Evolutionary conservation across 768 basidiomycete genomes (phyloP).

Genomic region (Suillus paluster): DNA sequence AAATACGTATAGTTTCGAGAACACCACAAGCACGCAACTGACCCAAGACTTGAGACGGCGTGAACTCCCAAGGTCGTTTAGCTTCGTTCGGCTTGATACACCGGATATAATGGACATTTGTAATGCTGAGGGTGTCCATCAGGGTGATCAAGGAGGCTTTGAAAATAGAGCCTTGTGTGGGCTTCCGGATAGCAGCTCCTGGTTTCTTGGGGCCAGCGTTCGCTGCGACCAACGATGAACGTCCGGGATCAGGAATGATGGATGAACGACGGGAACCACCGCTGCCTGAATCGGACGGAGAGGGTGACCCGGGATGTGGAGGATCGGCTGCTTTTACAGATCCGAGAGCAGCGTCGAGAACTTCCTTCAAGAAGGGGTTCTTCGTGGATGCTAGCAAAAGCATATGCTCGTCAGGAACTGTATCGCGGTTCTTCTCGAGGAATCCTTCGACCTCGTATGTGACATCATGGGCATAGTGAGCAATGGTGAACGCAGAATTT

Average conservation of each 20-base stretch:
- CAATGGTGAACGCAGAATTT: conserved; percentile 95
- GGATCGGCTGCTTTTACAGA: conserved; percentile 70
- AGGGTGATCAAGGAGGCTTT: conserved; percentile 91
- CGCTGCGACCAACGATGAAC: conserved; percentile 66
- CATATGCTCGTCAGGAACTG: conserved; percentile 98
- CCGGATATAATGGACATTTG: conserved; percentile 98
- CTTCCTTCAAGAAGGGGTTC: conserved; percentile 93
- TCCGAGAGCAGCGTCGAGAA: conserved; percentile 86
- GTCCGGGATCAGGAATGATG: conserved; percentile 86
- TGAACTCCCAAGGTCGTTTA: conserved; percentile 96
- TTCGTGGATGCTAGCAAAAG: conserved; percentile 81
- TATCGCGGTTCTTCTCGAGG: conserved; percentile 98
- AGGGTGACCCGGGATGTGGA: conserved; percentile 74
- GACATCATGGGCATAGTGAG: conserved; percentile 97
- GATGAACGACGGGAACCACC: conserved; percentile 81
- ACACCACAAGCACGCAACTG: conserved; percentile 99
- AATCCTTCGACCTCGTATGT: conserved; percentile 99
- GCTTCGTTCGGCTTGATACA: conserved; percentile 99
- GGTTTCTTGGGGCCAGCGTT: conserved; percentile 56
- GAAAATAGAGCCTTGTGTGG: conserved; percentile 98
- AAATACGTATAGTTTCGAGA: conserved; percentile 97
- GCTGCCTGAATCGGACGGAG: conserved; percentile 78
- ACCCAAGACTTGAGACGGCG: conserved; percentile 91
- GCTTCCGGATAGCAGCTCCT: conserved; percentile 82
- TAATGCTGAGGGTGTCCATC: conserved; percentile 97